Evolutionary conservation across 2,329 filamentous ascomycete genomes (phyloP).

Genomic region (Neoascochyta sp.): DNA sequence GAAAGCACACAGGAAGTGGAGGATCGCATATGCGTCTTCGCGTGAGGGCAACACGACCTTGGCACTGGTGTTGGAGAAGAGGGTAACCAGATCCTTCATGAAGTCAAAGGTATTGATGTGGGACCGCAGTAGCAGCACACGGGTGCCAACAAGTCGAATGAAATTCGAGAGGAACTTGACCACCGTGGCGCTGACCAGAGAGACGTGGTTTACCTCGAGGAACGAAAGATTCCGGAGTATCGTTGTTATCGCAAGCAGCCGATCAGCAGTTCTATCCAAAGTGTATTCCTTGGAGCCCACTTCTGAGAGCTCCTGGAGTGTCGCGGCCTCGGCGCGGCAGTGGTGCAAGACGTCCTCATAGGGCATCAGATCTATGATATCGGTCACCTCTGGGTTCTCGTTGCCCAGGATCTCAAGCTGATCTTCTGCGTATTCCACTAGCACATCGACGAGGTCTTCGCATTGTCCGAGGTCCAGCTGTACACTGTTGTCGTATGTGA

Average conservation of each 20-base stretch:
- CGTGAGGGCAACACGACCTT: constrained; percentile 76
- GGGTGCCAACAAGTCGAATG: constrained; percentile 82
- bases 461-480: constrained; percentile 36
- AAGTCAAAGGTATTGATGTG: constrained; percentile 87
- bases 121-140: constrained; percentile 78
- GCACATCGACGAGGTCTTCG: constrained; percentile 81
- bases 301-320: constrained; percentile 66
- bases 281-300: constrained; percentile 77
- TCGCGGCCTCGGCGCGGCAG: constrained; percentile 70
- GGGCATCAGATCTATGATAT: constrained; percentile 74
- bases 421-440: constrained; percentile 87
- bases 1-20: constrained; percentile 89
- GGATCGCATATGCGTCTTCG: constrained; percentile 79
- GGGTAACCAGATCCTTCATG: constrained; percentile 90
- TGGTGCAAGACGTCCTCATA: constrained; percentile 85
- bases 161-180: constrained; percentile 80
- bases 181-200: constrained; percentile 71
- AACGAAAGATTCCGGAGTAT: constrained; percentile 93
- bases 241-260: constrained; percentile 84
- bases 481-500: constrained; percentile 52
- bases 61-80: constrained; percentile 83
- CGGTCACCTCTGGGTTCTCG: constrained; percentile 78
- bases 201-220: constrained; percentile 68
- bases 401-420: constrained; percentile 82
- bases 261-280: constrained; percentile 80